Base-by-base conservation (phyloP, 148 eudicot species). In the Rhododendron mucronatum region DNA sequence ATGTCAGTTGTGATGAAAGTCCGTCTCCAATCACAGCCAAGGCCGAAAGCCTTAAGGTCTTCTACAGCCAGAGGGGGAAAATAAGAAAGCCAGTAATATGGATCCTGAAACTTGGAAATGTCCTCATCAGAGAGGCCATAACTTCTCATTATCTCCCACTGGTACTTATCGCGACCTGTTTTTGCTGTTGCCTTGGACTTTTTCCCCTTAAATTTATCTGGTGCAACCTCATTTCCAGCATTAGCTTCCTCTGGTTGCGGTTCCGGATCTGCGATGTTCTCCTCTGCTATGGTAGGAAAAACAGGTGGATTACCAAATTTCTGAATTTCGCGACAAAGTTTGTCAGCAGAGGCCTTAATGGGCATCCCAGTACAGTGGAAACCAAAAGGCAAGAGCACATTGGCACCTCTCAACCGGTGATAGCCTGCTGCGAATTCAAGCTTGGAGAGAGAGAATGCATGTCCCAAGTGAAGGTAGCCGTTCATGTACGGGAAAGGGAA, bases 301-400 rank as follows among this genome's bases (percentile, higher is more conserved):
- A 85, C 90, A 4, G 98, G 99, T n/a, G 99, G 99, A 83, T 94
- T 59, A 30, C 99, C 99, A 85, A 94, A 96, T 86, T 63, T 92
- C 81, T 93, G 85, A 79, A 93, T 90, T 87, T 96, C 98, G 45
- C 98, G 88, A 7, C 84, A 85, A 84, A 96, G 92, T 83, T 93
- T 96, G 88, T 96, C 98, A 18, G 98, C 96, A 59, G 98, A 94
- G 47, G 98, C 98, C 91, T 95, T 95, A 87, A 96, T 96, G 51
- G 98, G 98, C 98, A 96, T 96, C 30, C 98, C 98, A 30, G 98
- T 96, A 82, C 95, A 95, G 85, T 96, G 98, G 85, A 96, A 96
- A 65, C 89, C 98, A 89, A 96, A 96, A 41, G 99, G 99, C 86
- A 96, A 90, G 45, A 96, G 94, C 7, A 96, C 98, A 77, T 94